A percentile compares a stretch with the other conserved stretches of the same genome.
Conservation (phyloP, 148 eudicot species). For the Camellia lanceoleosa region DNA sequence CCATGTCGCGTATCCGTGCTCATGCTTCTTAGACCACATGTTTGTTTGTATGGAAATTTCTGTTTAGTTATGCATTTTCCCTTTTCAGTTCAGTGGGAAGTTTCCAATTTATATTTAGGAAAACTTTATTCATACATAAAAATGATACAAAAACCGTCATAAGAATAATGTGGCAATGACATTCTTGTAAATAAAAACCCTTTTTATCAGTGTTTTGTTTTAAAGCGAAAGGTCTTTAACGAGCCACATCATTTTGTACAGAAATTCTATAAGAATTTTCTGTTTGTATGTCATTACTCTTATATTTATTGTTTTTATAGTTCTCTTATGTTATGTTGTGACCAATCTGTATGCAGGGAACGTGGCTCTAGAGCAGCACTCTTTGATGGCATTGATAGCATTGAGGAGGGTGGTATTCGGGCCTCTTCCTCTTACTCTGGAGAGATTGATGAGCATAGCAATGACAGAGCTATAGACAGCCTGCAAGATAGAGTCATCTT, state of each 20-base stretch:
- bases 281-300: no score
- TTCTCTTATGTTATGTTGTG: background rate
- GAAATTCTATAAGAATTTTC: background rate
- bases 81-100: no score
- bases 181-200: no score
- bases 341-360: conserved; percentile 48
- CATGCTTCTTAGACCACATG: background rate
- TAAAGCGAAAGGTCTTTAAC: no score
- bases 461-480: conserved; percentile 63
- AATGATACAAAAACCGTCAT: no score
- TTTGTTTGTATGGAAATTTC: background rate
- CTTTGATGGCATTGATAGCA: conserved; percentile 52
- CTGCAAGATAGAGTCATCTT: conserved; percentile 77
- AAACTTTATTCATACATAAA: no score
- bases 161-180: no score
- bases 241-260: no score
- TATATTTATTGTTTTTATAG: background rate
- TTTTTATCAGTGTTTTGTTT: no score
- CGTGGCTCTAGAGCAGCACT: conserved; percentile 58
- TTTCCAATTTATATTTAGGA: no score
- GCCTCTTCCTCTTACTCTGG: conserved; percentile 63
- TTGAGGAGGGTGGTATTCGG: conserved; percentile 86
- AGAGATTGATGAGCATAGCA: conserved; percentile 60
- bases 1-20: no score
- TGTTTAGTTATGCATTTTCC: no score